Evolutionary conservation across 768 basidiomycete genomes (phyloP).

Genomic region (Mycena galopus): DNA sequence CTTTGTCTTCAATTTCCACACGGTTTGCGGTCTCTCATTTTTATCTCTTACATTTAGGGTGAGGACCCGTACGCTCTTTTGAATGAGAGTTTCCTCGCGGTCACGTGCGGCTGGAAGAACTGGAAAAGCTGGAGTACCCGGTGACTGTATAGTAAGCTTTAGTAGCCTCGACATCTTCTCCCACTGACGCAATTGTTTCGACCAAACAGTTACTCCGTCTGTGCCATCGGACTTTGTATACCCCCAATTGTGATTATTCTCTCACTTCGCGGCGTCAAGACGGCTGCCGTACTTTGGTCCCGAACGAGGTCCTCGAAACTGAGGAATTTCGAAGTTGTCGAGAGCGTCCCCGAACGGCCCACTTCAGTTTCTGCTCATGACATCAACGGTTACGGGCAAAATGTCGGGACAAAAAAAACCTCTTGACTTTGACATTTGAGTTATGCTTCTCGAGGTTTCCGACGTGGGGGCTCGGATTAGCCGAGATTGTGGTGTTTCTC

Average conservation of each 20-base stretch:
- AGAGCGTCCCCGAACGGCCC: not conserved
- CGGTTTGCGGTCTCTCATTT: slow-evolving; percentile 61
- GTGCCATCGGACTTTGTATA: slow-evolving; percentile 11
- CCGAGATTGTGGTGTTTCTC: slow-evolving; percentile 5
- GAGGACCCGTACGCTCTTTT: slow-evolving; percentile 98
- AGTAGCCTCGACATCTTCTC: not conserved
- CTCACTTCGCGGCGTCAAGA: not conserved
- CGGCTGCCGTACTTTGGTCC: not conserved
- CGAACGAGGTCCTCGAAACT: not conserved
- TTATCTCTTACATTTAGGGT: not conserved
- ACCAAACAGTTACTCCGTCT: not conserved
- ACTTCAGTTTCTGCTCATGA: not conserved
- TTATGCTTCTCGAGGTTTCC: slow-evolving; percentile 5
- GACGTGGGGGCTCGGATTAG: slow-evolving; percentile 12
- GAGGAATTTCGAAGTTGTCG: not conserved
- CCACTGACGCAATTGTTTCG: not conserved
- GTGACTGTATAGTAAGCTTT: not conserved
- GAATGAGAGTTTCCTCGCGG: slow-evolving; percentile 99
- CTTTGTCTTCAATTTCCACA: slow-evolving; percentile 99
- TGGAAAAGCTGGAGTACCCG: slow-evolving; percentile 90
- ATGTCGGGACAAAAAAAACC: not conserved
- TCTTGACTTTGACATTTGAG: not conserved
- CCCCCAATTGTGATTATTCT: slow-evolving; percentile 8
- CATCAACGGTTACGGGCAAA: not conserved
- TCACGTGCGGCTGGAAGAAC: slow-evolving; percentile 86